Conservation (phyloP, 371 early-diverging fungal species). For the Mucor sp. region DNA sequence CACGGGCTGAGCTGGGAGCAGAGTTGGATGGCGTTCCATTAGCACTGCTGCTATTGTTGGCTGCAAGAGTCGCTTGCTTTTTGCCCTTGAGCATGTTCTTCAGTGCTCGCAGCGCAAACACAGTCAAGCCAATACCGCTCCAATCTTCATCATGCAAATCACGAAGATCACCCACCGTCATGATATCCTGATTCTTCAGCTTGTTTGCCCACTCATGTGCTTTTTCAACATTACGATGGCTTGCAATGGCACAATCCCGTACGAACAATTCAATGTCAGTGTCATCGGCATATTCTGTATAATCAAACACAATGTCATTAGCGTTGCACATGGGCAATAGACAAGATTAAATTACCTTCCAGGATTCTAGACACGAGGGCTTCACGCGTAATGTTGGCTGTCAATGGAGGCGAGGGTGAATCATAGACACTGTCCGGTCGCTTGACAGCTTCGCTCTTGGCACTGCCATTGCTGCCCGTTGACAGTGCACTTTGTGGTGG, state of each 20-base stretch:
- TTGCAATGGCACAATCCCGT: constrained; percentile 62
- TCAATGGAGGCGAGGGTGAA: constrained; percentile 18
- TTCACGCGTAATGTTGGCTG: constrained; percentile 31
- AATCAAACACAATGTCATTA: not conserved
- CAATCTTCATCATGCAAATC: constrained; percentile 81
- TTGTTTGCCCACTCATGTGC: constrained; percentile 74
- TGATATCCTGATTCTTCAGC: constrained; percentile 74
- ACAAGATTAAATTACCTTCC: constrained; percentile 29
- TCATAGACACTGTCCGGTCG: constrained; percentile 7
- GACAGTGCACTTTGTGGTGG: constrained; percentile 14
- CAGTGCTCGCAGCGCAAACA: constrained; percentile 85
- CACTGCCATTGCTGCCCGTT: constrained; percentile 14
- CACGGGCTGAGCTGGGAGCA: constrained; percentile 18
- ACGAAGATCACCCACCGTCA: constrained; percentile 81
- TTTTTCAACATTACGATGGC: constrained; percentile 72
- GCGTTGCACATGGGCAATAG: not conserved
- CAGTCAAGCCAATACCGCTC: constrained; percentile 76
- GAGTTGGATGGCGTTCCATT: constrained; percentile 3
- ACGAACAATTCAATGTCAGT: constrained; percentile 72
- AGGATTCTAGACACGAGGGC: constrained; percentile 46
- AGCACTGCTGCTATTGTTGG: not conserved
- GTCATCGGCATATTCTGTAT: constrained; percentile 60
- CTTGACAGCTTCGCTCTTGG: constrained; percentile 10
- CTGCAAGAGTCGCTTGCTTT: constrained; percentile 3
- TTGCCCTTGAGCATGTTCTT: constrained; percentile 79